Conservation (phyloP, 768 basidiomycete genomes). For the Serpula lacrymans region DNA sequence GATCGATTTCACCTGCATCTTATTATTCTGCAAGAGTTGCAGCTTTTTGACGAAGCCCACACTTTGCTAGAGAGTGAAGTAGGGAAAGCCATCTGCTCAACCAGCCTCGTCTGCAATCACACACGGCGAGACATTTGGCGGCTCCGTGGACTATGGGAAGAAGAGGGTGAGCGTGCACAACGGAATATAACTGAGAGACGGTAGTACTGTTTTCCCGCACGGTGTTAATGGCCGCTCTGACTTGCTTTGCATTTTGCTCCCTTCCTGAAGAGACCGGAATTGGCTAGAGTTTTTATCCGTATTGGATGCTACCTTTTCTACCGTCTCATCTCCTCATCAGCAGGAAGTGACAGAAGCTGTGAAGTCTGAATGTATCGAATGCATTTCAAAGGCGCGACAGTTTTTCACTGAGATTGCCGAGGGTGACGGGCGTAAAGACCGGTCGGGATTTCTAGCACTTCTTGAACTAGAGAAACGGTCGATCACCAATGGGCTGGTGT, state of each 20-base stretch:
- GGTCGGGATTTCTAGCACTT: constrained; percentile 69
- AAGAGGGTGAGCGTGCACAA: constrained; percentile 63
- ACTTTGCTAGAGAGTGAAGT: constrained; percentile 65
- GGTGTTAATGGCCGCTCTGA: constrained; percentile 7
- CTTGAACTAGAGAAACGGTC: constrained; percentile 73
- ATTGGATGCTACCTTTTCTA: constrained; percentile 61
- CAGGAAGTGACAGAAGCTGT: constrained; percentile 30
- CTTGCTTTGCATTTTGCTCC: constrained; percentile 17
- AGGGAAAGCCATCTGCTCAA: constrained; percentile 63
- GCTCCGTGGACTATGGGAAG: constrained; percentile 48
- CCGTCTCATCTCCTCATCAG: constrained; percentile 24
- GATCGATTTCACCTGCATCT: constrained; percentile 81
- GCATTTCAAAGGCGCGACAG: constrained; percentile 41
- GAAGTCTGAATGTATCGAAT: constrained; percentile 35
- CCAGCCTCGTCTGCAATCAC: constrained; percentile 73
- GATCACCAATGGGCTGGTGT: constrained; percentile 42
- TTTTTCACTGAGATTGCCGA: constrained; percentile 57
- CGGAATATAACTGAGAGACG: constrained; percentile 55
- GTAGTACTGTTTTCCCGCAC: constrained; percentile 35
- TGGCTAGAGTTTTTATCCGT: constrained; percentile 83
- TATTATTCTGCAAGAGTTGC: constrained; percentile 64
- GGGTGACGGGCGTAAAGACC: constrained; percentile 66
- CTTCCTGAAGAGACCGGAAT: constrained; percentile 63
- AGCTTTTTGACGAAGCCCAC: constrained; percentile 66
- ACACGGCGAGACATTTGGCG: constrained; percentile 70